Conservation (phyloP, 2,329 filamentous ascomycete genomes). For the Beauveria varroae region DNA sequence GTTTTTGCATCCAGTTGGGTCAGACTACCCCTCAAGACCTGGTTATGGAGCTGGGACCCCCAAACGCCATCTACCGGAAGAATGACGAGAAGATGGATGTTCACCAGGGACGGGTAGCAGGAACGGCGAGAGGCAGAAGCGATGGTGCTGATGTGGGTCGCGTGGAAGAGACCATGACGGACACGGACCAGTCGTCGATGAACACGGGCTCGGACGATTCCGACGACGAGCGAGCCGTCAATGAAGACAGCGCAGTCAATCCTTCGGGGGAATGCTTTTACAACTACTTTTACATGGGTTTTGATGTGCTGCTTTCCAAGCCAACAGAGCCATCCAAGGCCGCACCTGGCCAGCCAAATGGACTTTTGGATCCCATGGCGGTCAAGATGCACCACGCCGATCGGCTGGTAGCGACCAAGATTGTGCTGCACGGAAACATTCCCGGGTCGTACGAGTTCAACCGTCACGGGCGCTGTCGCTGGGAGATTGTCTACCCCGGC, state of each 20-base stretch:
- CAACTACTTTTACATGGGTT: slow-evolving; percentile 94
- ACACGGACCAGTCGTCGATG: slow-evolving; percentile 68
- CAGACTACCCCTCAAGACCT: slow-evolving; percentile 90
- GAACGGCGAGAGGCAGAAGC: slow-evolving; percentile 41
- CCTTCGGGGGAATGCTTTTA: slow-evolving; percentile 77
- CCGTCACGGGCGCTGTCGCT: slow-evolving; percentile 80
- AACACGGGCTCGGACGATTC: slow-evolving; percentile 65
- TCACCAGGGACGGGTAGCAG: slow-evolving; percentile 56
- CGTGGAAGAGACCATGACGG: slow-evolving; percentile 49
- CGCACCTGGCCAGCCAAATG: slow-evolving; percentile 39
- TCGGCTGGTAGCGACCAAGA: slow-evolving; percentile 76
- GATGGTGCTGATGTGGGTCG: slow-evolving; percentile 35
- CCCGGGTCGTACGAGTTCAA: slow-evolving; percentile 97
- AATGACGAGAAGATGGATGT: slow-evolving; percentile 84
- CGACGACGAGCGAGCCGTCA: slow-evolving; percentile 48
- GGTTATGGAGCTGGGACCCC: slow-evolving; percentile 82
- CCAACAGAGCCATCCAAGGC: slow-evolving; percentile 57
- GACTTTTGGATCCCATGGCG: slow-evolving; percentile 17
- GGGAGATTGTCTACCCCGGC: slow-evolving; percentile 62
- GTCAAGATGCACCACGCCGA: slow-evolving; percentile 43
- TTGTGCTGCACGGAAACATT: slow-evolving; percentile 91
- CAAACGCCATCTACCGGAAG: slow-evolving; percentile 89
- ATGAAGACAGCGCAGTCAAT: slow-evolving; percentile 46
- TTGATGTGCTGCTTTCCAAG: slow-evolving; percentile 85
- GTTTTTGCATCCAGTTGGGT: slow-evolving; percentile 67